These are phyloP conservation scores for Puccinia hordei DNA, from an alignment of 1,284 basidiomycete species.

Conservation along the genomic window DNA sequence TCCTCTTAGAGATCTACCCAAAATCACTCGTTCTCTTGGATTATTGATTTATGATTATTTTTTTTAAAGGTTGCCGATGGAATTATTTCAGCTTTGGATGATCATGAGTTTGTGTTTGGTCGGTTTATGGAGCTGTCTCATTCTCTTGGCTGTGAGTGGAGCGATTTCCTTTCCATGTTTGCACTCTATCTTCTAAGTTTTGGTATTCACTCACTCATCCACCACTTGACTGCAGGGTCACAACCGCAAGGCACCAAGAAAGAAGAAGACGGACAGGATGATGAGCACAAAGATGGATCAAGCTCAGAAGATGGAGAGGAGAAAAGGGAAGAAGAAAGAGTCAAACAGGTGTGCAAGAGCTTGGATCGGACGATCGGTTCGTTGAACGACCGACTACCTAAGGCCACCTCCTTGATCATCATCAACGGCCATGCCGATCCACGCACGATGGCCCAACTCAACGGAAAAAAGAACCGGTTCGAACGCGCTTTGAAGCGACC, in stretches of 20 bases:
- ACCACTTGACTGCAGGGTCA: conserved; percentile 58
- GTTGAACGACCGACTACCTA: conserved; percentile 34
- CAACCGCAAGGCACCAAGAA: conserved; percentile 18
- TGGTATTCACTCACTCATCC: too few relatives aligned
- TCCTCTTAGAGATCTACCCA: too few relatives aligned
- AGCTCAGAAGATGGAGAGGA: not conserved
- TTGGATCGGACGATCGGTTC: conserved; percentile 5
- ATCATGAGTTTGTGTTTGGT: conserved; percentile 78
- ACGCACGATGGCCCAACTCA: conserved; percentile 58
- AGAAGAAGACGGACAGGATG: not conserved
- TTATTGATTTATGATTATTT: not conserved
- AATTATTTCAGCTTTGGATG: conserved; percentile 66
- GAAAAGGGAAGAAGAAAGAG: not conserved
- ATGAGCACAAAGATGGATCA: not conserved
- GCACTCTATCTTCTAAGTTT: conserved; percentile 44
- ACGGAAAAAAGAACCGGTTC: conserved; percentile 17
- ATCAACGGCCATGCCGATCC: conserved; percentile 86
- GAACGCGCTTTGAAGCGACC: conserved; percentile 20
- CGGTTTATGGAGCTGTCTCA: conserved; percentile 76
- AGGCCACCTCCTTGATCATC: conserved; percentile 73
- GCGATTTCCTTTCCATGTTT: conserved; percentile 51
- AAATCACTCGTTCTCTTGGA: not conserved
- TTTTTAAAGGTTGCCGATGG: conserved; percentile 65
- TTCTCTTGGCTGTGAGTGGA: conserved; percentile 71
- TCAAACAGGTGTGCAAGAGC: not conserved